Conservation (phyloP, 352 stramenopile genomes). For the Phytopythium montanum region DNA sequence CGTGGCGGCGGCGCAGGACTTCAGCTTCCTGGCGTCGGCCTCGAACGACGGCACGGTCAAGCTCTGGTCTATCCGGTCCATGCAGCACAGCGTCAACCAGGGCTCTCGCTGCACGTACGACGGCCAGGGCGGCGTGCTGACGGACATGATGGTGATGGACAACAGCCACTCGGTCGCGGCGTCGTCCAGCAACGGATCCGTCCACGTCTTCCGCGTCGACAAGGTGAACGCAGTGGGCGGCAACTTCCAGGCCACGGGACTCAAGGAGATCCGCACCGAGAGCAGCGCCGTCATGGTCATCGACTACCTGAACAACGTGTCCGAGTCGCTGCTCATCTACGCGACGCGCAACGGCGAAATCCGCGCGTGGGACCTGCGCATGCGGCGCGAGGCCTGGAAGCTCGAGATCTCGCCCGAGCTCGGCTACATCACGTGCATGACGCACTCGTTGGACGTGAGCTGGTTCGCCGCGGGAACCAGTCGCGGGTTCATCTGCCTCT, state of each 20-base stretch:
- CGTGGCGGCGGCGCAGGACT: constrained; percentile 92
- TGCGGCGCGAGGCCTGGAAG: constrained; percentile 89
- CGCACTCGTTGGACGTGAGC: constrained; percentile 92
- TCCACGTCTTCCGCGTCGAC: constrained; percentile 97
- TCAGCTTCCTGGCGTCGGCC: constrained; percentile 95
- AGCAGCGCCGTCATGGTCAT: constrained; percentile 93
- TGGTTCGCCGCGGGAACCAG: constrained; percentile 95
- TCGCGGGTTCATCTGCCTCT: constrained; percentile 94
- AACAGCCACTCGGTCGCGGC: constrained; percentile 95
- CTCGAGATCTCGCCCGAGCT: constrained; percentile 92
- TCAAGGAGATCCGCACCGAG: constrained; percentile 77
- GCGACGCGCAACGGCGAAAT: constrained; percentile 91
- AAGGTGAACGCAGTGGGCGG: constrained; percentile 66
- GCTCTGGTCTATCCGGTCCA: constrained; percentile 93
- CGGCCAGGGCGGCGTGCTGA: constrained; percentile 87
- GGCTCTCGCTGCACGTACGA: constrained; percentile 93
- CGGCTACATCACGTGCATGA: constrained; percentile 95
- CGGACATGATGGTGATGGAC: constrained; percentile 94
- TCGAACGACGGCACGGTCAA: constrained; percentile 95
- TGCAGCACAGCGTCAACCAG: constrained; percentile 93
- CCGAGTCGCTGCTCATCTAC: constrained; percentile 92
- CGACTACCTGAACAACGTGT: constrained; percentile 96
- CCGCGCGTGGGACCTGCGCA: constrained; percentile 92
- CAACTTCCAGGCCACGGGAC: constrained; percentile 63
- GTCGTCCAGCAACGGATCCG: constrained; percentile 81